Evolutionary conservation across 805 yeast genomes (phyloP), one percentile per base, ranked within the genome.

Genomic region (Starmerella stigmatis): DNA sequence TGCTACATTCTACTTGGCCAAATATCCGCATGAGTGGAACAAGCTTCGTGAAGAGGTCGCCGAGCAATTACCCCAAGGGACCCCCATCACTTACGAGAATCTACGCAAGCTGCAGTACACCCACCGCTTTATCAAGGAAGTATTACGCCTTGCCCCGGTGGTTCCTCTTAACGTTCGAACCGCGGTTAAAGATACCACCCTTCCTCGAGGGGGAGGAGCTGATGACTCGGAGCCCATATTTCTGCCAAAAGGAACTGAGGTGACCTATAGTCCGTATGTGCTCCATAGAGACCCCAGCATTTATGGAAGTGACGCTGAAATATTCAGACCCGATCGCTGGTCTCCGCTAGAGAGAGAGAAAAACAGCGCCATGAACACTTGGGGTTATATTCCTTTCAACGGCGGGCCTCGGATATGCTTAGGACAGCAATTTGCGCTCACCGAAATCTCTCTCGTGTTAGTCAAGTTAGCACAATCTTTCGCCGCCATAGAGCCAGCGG

Each of bases 361-460:
- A 11, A 30, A 20, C 32, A 61, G 47, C 51, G 57, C 61, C 33
- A 60, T 45, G 58, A 60, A 62, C 35, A 64, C 70, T 10, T 70
- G 73, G 73, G 66, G 67, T 13, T 70, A 64, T 48, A 56, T 69
- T 23, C 73, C 74, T 22, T 70, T 70, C 56, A 69, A 69, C 49
- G 75, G 74, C 26, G 75, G 75, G 10, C 74, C 74, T 19, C 59
- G 75, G 46, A 68, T 71, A 41, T 71, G 74, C 51, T 57, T 70
- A 43, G 75, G 74, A 20, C 75, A 71, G 56, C 75, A 71, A 54
- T 70, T 70, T 61, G 75, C 74, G 8, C 64, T 70, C 29, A 69
- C 73, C 16, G 74, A 71, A 53, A 67, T 72, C 7, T 58, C 68
- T 5, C 67, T 69, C 47, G 61, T 67, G 1, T 49, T 71, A 21